Evolutionary conservation across 169 alveolate genomes (phyloP).

Genomic region (Eimeria falciformis): DNA sequence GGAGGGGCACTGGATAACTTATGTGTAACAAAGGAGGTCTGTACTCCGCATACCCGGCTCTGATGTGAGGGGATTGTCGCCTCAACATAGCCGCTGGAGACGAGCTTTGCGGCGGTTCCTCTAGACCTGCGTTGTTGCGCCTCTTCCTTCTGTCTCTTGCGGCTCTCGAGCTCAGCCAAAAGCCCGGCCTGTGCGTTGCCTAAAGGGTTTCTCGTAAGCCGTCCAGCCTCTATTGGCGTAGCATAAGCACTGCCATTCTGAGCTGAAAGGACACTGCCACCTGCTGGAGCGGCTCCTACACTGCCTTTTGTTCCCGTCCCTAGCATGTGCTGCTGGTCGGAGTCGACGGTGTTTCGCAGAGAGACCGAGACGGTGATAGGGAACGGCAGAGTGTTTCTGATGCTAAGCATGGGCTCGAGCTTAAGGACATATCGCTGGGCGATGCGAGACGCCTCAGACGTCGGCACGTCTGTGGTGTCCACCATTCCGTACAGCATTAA

Average conservation of each 20-base stretch:
- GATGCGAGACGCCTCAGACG: slow-evolving; percentile 81
- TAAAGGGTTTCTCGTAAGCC: neutral
- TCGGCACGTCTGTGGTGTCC: slow-evolving; percentile 82
- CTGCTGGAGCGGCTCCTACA: neutral
- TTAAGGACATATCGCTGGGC: slow-evolving; percentile 82
- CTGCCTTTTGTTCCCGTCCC: neutral
- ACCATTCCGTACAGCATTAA: slow-evolving; percentile 82
- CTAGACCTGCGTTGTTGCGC: slow-evolving; percentile 52
- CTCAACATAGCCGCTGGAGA: slow-evolving; percentile 73
- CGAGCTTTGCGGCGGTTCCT: slow-evolving; percentile 80
- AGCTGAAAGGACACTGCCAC: neutral
- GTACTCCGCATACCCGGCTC: slow-evolving; percentile 73
- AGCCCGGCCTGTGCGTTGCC: slow-evolving; percentile 65
- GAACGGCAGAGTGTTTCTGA: slow-evolving; percentile 82
- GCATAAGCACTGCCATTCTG: neutral
- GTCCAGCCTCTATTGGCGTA: neutral
- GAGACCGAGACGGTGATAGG: slow-evolving; percentile 82
- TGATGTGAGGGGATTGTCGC: slow-evolving; percentile 82
- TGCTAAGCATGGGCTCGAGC: slow-evolving; percentile 83
- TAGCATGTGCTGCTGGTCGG: neutral
- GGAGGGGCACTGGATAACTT: no score
- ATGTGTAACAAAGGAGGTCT: neutral
- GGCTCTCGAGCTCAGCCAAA: slow-evolving; percentile 64
- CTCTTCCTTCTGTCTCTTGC: slow-evolving; percentile 67
- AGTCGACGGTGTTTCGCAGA: slow-evolving; percentile 71